A percentile compares a stretch with the other conserved stretches of the same genome.
These are phyloP conservation scores for Papiliotrema fonsecae DNA, from an alignment of 1,284 basidiomycete species.

Conservation along the genomic window DNA sequence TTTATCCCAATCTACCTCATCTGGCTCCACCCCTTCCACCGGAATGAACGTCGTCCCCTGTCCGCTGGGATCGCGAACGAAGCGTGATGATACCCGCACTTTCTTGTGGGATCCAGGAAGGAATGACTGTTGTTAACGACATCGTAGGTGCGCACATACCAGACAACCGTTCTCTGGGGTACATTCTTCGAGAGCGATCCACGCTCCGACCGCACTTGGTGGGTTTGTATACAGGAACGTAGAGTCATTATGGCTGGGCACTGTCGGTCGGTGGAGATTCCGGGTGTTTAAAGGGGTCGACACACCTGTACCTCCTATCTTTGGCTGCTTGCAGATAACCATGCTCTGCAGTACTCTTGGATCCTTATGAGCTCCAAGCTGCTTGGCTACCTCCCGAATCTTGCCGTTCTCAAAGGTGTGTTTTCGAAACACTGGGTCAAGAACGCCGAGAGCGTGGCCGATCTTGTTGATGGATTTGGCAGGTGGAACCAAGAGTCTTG, in stretches of 20 bases:
- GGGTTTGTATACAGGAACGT: constrained; percentile 77
- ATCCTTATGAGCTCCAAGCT: constrained; percentile 72
- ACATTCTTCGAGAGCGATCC: constrained; percentile 89
- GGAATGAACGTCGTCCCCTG: constrained; percentile 66
- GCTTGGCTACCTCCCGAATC: constrained; percentile 62
- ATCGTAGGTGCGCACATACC: constrained; percentile 27
- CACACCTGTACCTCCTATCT: constrained; percentile 80
- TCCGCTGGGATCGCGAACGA: constrained; percentile 62
- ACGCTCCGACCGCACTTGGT: constrained; percentile 85
- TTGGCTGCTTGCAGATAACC: constrained; percentile 86
- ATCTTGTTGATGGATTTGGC: constrained; percentile 56
- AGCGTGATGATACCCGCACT: constrained; percentile 68
- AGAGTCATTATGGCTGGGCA: constrained; percentile 54
- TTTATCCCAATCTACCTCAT: constrained; percentile 52
- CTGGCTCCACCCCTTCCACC: constrained; percentile 51
- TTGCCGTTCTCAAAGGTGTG: constrained; percentile 71
- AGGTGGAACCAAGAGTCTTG: constrained; percentile 68
- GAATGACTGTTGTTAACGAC: constrained; percentile 57
- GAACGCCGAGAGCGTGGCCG: constrained; percentile 65
- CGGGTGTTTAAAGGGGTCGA: neutral
- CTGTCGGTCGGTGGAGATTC: constrained; percentile 47
- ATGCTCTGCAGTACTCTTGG: constrained; percentile 89
- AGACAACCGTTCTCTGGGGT: constrained; percentile 79
- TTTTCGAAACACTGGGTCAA: constrained; percentile 73
- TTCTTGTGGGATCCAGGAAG: constrained; percentile 82